These are phyloP conservation scores for Penicillium verhagenii DNA, from an alignment of 495 filamentous ascomycete genomes.

Conservation along the genomic window DNA sequence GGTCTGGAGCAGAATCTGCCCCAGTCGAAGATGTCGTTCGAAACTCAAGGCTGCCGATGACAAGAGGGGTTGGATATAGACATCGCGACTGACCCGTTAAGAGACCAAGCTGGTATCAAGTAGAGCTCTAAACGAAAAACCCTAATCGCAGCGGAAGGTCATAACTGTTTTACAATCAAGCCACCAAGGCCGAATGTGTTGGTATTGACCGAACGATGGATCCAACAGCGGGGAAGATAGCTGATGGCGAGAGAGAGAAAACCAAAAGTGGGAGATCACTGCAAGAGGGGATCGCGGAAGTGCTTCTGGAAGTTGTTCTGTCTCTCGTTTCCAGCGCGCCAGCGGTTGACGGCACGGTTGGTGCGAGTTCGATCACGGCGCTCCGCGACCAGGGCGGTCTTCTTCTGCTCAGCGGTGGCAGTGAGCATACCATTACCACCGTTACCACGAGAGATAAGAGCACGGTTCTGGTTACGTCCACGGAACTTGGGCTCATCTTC, in stretches of 20 bases:
- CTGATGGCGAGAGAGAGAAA: not conserved
- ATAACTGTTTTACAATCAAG: not conserved
- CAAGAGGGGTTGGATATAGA: not conserved
- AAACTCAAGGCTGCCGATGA: not conserved
- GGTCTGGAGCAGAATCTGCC: not conserved
- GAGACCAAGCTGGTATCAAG: not conserved
- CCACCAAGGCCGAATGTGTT: not conserved
- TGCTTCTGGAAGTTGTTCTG: constrained; percentile 72
- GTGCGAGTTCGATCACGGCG: constrained; percentile 64
- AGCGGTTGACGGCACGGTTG: constrained; percentile 55
- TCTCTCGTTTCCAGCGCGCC: constrained; percentile 62
- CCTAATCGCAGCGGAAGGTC: not conserved
- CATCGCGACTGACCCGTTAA: not conserved
- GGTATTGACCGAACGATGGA: not conserved
- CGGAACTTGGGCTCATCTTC: constrained; percentile 36
- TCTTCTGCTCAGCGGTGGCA: constrained; percentile 67
- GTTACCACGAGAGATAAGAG: constrained; percentile 63
- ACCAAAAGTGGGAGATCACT: constrained; percentile 26
- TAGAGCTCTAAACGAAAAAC: not conserved
- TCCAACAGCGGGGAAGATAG: not conserved
- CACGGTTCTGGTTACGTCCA: constrained; percentile 52
- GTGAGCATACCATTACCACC: constrained; percentile 75
- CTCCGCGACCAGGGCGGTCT: constrained; percentile 59
- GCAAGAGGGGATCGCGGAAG: constrained; percentile 57
- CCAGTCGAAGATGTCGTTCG: not conserved